phyloP scores from a whole-genome alignment of 306 rosid genomes.

The Acacia melanoxylon region DNA sequence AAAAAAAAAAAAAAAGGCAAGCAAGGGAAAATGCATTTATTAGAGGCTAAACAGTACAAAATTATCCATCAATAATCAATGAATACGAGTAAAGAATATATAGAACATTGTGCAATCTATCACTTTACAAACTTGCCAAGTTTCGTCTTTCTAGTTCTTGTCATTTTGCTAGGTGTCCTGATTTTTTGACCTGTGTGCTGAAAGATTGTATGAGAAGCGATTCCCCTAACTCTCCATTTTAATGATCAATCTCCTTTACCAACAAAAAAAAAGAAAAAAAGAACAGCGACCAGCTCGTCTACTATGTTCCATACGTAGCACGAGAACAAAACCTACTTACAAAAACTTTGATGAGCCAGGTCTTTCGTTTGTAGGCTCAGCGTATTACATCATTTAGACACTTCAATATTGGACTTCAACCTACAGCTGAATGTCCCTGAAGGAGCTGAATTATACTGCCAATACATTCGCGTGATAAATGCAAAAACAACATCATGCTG shows the following conservation, averaged over 20 bases:
- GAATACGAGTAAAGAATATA: background rate
- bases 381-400: background rate
- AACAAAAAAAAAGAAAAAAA: too few species aligned
- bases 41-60: background rate
- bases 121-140: too few species aligned
- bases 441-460: background rate
- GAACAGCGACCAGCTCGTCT: background rate
- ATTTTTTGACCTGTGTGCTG: too few species aligned
- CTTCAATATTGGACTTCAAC: background rate
- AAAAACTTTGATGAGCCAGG: background rate
- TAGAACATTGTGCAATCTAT: background rate
- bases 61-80: background rate
- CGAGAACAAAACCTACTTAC: background rate
- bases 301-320: background rate
- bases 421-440: background rate
- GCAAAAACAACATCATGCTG: constrained; percentile 21
- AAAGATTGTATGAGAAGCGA: too few species aligned
- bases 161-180: too few species aligned
- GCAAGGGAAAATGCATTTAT: background rate
- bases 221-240: too few species aligned
- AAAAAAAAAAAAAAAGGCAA: too few species aligned
- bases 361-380: background rate
- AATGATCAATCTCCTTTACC: too few species aligned
- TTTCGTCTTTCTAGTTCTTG: too few species aligned
- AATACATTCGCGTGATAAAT: constrained; percentile 12